These are phyloP conservation scores for Russula vinacea DNA, from an alignment of 768 basidiomycete species.

Conservation along the genomic window DNA sequence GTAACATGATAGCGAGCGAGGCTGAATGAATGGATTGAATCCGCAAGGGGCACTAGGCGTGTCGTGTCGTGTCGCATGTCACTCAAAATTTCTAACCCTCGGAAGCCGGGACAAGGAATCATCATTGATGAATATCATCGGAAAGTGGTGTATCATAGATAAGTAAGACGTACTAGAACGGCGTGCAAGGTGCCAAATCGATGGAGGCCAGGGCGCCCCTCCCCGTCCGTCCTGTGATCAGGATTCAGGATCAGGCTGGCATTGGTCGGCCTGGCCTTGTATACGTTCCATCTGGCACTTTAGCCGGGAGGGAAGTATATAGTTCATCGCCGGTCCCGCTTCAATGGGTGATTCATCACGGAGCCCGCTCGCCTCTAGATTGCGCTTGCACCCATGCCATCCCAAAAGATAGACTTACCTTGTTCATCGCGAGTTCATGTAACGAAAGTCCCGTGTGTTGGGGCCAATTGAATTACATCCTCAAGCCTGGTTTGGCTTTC, in stretches of 20 bases:
- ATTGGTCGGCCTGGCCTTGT: neutral
- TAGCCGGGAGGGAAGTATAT: neutral
- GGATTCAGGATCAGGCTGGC: no score
- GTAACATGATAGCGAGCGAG: no score
- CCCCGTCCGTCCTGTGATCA: neutral
- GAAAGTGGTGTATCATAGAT: neutral
- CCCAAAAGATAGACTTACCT: no score
- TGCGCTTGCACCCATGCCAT: no score
- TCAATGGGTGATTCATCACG: no score
- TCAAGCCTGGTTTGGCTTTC: no score
- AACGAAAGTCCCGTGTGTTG: neutral
- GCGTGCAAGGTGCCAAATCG: neutral
- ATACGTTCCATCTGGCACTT: neutral
- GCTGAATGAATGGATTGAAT: no score
- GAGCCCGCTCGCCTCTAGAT: no score
- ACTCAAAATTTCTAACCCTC: no score
- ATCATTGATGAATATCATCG: neutral
- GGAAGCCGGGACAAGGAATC: neutral
- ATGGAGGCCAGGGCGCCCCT: neutral
- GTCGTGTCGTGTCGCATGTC: no score
- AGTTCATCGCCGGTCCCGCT: neutral
- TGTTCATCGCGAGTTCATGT: neutral
- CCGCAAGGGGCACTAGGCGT: no score
- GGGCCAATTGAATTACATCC: neutral
- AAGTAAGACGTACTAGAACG: neutral